These are phyloP conservation scores for Mortierella sp. DNA, from an alignment of 371 early-diverging fungal species.

Conservation along the genomic window DNA sequence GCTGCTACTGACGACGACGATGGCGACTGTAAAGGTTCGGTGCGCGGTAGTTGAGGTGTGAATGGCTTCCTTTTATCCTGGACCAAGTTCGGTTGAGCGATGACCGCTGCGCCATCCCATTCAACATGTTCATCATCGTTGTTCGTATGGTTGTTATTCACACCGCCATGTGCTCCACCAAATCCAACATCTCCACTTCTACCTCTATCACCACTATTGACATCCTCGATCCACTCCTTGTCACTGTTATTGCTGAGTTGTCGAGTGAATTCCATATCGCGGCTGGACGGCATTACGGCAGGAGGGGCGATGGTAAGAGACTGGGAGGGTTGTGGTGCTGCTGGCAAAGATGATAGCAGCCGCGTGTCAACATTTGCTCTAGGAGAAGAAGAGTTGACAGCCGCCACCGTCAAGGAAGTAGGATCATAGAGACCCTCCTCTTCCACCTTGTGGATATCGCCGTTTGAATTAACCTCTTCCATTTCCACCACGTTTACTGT, in stretches of 20 bases:
- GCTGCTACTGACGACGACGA: not conserved
- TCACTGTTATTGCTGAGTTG: not conserved
- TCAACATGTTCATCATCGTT: not conserved
- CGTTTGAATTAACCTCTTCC: not conserved
- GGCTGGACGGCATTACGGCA: not conserved
- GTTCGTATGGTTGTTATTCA: conserved; percentile 7
- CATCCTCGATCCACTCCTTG: conserved; percentile 21
- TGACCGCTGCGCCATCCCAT: not conserved
- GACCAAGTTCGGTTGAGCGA: not conserved
- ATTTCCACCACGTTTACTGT: not conserved
- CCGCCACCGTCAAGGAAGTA: not conserved
- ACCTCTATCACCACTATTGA: not conserved
- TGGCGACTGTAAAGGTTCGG: not conserved
- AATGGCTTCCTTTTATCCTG: conserved; percentile 21
- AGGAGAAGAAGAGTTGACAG: not conserved
- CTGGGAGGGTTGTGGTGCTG: not conserved
- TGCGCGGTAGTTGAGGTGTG: not conserved
- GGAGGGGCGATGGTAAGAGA: not conserved
- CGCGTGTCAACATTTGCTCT: not conserved
- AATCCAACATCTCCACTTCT: not conserved
- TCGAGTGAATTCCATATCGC: not conserved
- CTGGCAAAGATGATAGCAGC: not conserved
- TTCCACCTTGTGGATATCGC: not conserved
- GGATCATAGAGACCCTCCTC: not conserved
- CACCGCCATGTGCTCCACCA: not conserved